Evolutionary conservation across 1,284 basidiomycete genomes (phyloP), one percentile per base, ranked within the genome.

Genomic region (Mycocalia duriaeana): DNA sequence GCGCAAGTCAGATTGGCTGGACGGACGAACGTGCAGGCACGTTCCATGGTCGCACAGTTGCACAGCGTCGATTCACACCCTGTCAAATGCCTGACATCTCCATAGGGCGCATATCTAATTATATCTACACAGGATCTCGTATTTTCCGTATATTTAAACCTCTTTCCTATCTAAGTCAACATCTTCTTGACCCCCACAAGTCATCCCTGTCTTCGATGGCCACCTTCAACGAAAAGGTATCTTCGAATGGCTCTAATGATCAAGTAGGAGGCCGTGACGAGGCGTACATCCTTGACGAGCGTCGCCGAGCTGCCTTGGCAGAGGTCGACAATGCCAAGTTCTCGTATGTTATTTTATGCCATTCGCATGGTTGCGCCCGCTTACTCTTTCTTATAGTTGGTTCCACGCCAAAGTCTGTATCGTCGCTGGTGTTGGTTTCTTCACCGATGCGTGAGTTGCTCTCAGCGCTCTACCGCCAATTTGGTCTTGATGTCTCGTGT

Each of bases 351-450:
- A 48, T 23, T 19, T 37, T 20, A n/a, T 45, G 23, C 28, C 14
- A 16, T 43, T 42, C 38, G 34, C 43, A 39, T 41, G 34, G 39
- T 37, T 45, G 19, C 23, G 19, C 20, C 36, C 24, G 38, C 18
- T 50, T 3, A 51, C 46, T 51, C 38, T 4, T 26, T 35, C 40
- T 7, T 51, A 38, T 50, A 81, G 78, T 13, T 77, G 74, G 76
- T 81, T 81, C 63, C 88, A 91, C 58, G 73, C 81, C 41, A 88
- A 85, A 60, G 76, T 89, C 46, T 80, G 77, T 59, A 53, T 83
- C 42, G 84, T 90, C 4, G 85, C 88, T 2, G 85, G 87, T 53
- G 82, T 85, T 9, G 89, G 88, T 26, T 90, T 91, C 72, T 91
- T 89, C 70, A 89, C 88, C 36, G 88, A 89, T 66, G 85, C 85